phyloP scores from a whole-genome alignment of 345 rosid genomes.

The Microcos paniculata region DNA sequence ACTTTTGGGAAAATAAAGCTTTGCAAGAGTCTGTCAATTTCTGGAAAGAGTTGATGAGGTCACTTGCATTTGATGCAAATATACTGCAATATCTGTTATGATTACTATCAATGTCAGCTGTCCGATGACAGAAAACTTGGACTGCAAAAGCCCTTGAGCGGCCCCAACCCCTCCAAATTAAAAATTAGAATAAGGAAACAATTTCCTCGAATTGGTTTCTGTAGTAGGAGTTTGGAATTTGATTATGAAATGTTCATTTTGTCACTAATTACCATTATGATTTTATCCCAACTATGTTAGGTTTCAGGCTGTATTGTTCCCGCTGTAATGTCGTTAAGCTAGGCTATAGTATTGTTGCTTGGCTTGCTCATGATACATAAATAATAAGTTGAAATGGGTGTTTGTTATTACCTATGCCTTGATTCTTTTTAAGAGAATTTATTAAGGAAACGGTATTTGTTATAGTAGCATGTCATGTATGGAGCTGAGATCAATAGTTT shows the following conservation, averaged over 20 bases:
- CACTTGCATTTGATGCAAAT: background rate
- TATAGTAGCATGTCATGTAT: background rate
- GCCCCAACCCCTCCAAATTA: background rate
- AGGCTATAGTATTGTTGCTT: background rate
- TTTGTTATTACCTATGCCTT: background rate
- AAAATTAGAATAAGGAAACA: background rate
- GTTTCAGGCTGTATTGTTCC: background rate
- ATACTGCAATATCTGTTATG: background rate
- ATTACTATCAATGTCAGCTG: background rate
- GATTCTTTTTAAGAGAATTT: background rate
- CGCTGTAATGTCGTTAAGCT: background rate
- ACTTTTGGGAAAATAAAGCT: background rate
- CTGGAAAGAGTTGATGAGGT: constrained; percentile 7
- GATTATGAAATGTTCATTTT: background rate
- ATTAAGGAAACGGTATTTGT: background rate
- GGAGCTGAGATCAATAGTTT: background rate
- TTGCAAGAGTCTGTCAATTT: background rate
- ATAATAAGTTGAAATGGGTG: background rate
- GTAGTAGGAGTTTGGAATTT: background rate
- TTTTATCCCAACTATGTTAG: background rate
- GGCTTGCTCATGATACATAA: background rate
- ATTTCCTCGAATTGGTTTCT: background rate
- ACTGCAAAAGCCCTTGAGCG: background rate
- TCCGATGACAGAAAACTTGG: background rate
- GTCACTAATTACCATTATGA: background rate